Evolutionary conservation across 345 rosid species (phyloP), one percentile per base, ranked within the genome.

Genomic region (Bruguiera parviflora): DNA sequence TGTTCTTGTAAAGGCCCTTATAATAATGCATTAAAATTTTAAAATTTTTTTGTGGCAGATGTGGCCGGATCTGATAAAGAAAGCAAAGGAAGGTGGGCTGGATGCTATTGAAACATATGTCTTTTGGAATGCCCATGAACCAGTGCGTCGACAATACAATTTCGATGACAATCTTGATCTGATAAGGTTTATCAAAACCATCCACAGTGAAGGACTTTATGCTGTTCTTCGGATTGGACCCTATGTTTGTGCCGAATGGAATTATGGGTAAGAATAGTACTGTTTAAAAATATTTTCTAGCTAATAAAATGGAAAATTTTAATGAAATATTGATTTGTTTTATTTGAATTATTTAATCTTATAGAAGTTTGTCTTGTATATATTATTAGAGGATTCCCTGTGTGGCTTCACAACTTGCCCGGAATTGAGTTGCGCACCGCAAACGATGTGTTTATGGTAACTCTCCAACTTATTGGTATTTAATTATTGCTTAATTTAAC

Each of bases 231-330:
- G 86, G 0, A 90, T 90, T n/a, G 91, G 93, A 35, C 93, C 96
- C 1, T 90, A 88, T 33, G 87, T 84, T 18, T 90, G 93, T 19
- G 93, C 89, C 0, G 91, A 90, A 68, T 88, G 91, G 91, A 86
- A 76, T 27, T 88, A 86, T 21, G 93, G 91, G 83, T 83, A 74
- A 7, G 9, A 8, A 33, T 43, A 43, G 49, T 43, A 11, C 49
- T 43, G 18, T 43, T 43, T 2, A 43, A 11, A 13, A 43, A 43
- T 15, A 43, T 43, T 11, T 43, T 43, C 49, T 33, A 8, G 10
- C 9, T 7, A 33, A 33, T 1, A 33, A 7, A 33, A 33, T 33
- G 37, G 37, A 33, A 8, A 33, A 7, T 33, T 33, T 20, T 56
- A 8, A 52, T 18, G 53, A 70, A 70, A 9, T 51, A 52, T 33